phyloP scores from a whole-genome alignment of 805 yeast species.

The Lachancea mirantina region DNA sequence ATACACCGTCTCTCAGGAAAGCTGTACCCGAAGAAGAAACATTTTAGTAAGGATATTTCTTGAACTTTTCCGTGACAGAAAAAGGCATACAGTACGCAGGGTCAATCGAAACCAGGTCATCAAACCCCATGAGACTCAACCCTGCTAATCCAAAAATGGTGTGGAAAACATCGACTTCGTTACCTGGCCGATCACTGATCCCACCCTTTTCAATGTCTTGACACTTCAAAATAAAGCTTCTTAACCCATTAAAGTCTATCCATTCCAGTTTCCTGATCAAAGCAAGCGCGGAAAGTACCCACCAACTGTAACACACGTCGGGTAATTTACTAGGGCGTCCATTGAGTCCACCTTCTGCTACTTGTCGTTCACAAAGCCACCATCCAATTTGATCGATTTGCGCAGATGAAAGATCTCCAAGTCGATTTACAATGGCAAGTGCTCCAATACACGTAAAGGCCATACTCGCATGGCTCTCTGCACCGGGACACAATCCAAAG shows the following conservation, averaged over 20 bases:
- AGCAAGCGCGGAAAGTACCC: slow-evolving; percentile 78
- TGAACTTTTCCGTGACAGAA: slow-evolving; percentile 30
- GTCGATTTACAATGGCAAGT: slow-evolving; percentile 55
- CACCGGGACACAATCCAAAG: slow-evolving; percentile 88
- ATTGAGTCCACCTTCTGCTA: slow-evolving; percentile 80
- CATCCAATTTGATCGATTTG: slow-evolving; percentile 48
- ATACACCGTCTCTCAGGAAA: slow-evolving; percentile 51
- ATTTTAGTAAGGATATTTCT: slow-evolving; percentile 31
- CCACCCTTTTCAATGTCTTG: slow-evolving; percentile 85
- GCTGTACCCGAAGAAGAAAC: slow-evolving; percentile 38
- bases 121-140: slow-evolving; percentile 62
- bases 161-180: slow-evolving; percentile 89
- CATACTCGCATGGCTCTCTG: slow-evolving; percentile 93
- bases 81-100: slow-evolving; percentile 84
- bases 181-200: slow-evolving; percentile 83
- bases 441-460: slow-evolving; percentile 81
- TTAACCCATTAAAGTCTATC: slow-evolving; percentile 62
- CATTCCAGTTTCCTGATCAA: slow-evolving; percentile 63
- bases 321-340: slow-evolving; percentile 95
- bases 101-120: slow-evolving; percentile 56
- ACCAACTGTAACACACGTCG: slow-evolving; percentile 98
- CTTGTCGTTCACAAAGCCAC: slow-evolving; percentile 92
- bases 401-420: slow-evolving; percentile 40
- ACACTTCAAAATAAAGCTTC: slow-evolving; percentile 59
- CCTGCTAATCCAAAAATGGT: slow-evolving; percentile 90